Percentiles rank a stretch among this genome's conserved stretches.
These are phyloP conservation scores for Penicillium janthinellum DNA, from an alignment of 2,329 filamentous ascomycete genomes.

Conservation along the genomic window DNA sequence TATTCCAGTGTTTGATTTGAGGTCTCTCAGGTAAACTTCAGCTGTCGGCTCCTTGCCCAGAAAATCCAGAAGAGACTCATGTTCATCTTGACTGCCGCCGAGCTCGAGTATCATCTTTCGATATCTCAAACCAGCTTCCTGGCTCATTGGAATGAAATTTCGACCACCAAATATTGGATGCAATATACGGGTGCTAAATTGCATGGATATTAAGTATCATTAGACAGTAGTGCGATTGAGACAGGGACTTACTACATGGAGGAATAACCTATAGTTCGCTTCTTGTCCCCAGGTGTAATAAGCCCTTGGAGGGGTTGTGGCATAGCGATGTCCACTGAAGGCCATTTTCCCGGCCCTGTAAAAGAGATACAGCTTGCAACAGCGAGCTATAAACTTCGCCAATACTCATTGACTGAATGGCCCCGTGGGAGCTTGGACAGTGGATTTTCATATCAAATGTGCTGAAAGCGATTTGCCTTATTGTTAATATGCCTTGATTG, in stretches of 20 bases:
- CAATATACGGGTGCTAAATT: slow-evolving; percentile 10
- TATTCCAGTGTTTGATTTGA: background rate
- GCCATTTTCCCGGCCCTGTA: slow-evolving; percentile 3
- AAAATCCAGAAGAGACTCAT: background rate
- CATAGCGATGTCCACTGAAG: slow-evolving; percentile 15
- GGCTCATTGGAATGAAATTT: slow-evolving; percentile 9
- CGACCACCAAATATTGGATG: slow-evolving; percentile 9
- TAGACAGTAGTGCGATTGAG: no score
- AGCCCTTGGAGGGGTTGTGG: slow-evolving; percentile 7
- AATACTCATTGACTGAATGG: background rate
- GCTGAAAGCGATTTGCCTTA: slow-evolving; percentile 2
- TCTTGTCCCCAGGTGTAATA: slow-evolving; percentile 22
- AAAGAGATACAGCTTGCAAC: background rate
- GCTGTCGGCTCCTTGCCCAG: background rate
- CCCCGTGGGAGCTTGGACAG: background rate
- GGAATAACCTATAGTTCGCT: slow-evolving; percentile 18
- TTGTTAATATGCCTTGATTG: background rate
- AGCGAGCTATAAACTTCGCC: background rate
- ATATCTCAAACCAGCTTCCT: slow-evolving; percentile 8
- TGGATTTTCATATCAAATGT: background rate
- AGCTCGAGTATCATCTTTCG: slow-evolving; percentile 11
- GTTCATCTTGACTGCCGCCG: slow-evolving; percentile 4
- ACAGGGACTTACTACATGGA: slow-evolving; percentile 13
- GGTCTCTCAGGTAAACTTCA: background rate
- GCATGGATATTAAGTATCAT: no score